Evolutionary conservation across 1,284 basidiomycete genomes (phyloP).

Genomic region (Microbotryum violaceum): DNA sequence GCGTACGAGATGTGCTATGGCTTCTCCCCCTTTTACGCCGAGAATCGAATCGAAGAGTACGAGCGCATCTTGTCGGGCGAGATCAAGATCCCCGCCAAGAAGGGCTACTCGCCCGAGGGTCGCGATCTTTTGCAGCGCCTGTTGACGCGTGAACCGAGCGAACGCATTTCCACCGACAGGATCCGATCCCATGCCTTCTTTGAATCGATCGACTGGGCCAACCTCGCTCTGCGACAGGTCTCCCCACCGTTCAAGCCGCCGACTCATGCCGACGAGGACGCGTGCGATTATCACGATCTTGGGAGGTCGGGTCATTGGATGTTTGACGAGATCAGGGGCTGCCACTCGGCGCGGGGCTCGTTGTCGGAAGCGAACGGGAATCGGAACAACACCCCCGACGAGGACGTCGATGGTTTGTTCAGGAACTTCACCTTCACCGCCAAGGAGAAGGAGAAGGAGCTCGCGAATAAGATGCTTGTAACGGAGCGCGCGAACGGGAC

Average conservation of each 20-base stretch:
- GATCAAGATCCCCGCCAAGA: slow-evolving; percentile 40
- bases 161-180: slow-evolving; percentile 12
- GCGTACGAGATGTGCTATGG: slow-evolving; percentile 45
- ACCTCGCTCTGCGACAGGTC: slow-evolving; percentile 18
- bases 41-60: slow-evolving; percentile 39
- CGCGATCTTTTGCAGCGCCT: slow-evolving; percentile 26
- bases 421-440: slow-evolving; percentile 11
- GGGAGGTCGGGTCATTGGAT: slow-evolving; percentile 18
- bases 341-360: slow-evolving; percentile 6
- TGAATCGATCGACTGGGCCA: slow-evolving; percentile 20
- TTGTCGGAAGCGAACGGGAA: not conserved
- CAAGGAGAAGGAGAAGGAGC: not conserved
- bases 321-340: slow-evolving; percentile 16
- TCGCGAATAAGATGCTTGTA: too few species aligned
- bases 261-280: slow-evolving; percentile 27
- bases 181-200: slow-evolving; percentile 29
- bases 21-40: slow-evolving; percentile 44
- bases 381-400: not conserved
- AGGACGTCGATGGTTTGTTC: slow-evolving; percentile 11
- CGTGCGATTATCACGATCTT: slow-evolving; percentile 15
- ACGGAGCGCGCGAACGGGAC: too few species aligned
- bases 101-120: slow-evolving; percentile 21
- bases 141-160: slow-evolving; percentile 20
- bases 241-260: slow-evolving; percentile 27
- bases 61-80: slow-evolving; percentile 42